Evolutionary conservation across 768 basidiomycete species (phyloP).

Genomic region (Zangia roseola): DNA sequence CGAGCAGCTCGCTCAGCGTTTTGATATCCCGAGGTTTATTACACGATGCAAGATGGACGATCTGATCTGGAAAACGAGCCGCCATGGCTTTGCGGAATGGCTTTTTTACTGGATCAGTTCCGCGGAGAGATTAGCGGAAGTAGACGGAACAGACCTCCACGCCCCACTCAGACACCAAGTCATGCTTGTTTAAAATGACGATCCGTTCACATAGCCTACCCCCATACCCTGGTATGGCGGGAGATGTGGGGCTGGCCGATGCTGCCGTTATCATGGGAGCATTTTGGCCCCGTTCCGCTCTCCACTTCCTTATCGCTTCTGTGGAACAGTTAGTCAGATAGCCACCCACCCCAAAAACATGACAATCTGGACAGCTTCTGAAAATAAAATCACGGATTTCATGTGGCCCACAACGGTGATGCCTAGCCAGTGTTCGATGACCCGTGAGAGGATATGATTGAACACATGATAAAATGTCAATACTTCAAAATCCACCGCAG

Average conservation of each 20-base stretch:
- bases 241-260: constrained; percentile 20
- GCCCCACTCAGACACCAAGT: constrained; percentile 87
- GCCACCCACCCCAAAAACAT: constrained; percentile 10
- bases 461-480: constrained; percentile 19
- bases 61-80: constrained; percentile 67
- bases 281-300: constrained; percentile 62
- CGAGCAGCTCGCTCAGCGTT: constrained; percentile 61
- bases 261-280: constrained; percentile 40
- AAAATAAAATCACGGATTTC: constrained; percentile 11
- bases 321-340: constrained; percentile 21
- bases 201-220: constrained; percentile 69
- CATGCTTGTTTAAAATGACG: constrained; percentile 90
- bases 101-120: constrained; percentile 37
- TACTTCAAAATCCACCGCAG: constrained; percentile 5
- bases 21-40: constrained; percentile 65
- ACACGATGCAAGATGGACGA: constrained; percentile 69
- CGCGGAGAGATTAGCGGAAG: constrained; percentile 2
- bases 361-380: constrained; percentile 4
- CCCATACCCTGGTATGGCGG: constrained; percentile 22
- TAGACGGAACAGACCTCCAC: constrained; percentile 57
- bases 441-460: constrained; percentile 22
- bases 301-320: constrained; percentile 71
- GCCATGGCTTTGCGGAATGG: constrained; percentile 75
- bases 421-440: constrained; percentile 13
- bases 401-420: constrained; percentile 5